These are phyloP conservation scores for Sicyos baderoa DNA, from an alignment of 306 rosid genomes.

Conservation along the genomic window DNA sequence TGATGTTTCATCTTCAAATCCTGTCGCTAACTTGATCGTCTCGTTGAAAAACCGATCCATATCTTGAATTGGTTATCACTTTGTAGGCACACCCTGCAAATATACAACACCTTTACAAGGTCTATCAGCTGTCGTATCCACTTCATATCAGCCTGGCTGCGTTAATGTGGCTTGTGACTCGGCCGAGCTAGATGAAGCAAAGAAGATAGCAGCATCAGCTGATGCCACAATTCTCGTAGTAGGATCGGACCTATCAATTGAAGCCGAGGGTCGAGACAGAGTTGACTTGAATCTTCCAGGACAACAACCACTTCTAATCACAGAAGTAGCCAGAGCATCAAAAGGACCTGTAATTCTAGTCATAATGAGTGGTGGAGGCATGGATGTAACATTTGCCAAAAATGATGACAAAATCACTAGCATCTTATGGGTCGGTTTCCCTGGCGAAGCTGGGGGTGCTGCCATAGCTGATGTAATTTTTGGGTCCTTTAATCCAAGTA, in stretches of 20 bases:
- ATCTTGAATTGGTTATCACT: constrained; percentile 4
- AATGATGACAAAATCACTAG: constrained; percentile 56
- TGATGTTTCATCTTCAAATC: background rate
- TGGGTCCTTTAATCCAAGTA: constrained; percentile 77
- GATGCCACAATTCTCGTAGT: constrained; percentile 81
- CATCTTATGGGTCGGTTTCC: constrained; percentile 97
- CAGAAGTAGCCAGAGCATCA: constrained; percentile 67
- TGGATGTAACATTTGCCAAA: constrained; percentile 83
- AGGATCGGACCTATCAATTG: constrained; percentile 70
- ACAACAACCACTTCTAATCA: constrained; percentile 58
- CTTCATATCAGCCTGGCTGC: constrained; percentile 65
- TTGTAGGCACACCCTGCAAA: constrained; percentile 81
- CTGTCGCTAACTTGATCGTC: background rate
- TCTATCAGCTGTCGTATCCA: constrained; percentile 55
- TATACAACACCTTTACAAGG: constrained; percentile 79
- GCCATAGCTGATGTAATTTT: constrained; percentile 89
- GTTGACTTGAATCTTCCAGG: constrained; percentile 72
- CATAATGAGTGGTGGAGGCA: constrained; percentile 97
- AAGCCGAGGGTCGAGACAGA: constrained; percentile 82
- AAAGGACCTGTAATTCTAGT: constrained; percentile 86
- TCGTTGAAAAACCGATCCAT: background rate
- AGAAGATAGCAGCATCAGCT: constrained; percentile 62
- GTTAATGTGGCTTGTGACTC: constrained; percentile 53
- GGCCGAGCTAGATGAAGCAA: constrained; percentile 59
- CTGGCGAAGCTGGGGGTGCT: constrained; percentile 99